Evolutionary conservation across 257 asterid genomes (phyloP).

Genomic region (Rehmannia glutinosa): DNA sequence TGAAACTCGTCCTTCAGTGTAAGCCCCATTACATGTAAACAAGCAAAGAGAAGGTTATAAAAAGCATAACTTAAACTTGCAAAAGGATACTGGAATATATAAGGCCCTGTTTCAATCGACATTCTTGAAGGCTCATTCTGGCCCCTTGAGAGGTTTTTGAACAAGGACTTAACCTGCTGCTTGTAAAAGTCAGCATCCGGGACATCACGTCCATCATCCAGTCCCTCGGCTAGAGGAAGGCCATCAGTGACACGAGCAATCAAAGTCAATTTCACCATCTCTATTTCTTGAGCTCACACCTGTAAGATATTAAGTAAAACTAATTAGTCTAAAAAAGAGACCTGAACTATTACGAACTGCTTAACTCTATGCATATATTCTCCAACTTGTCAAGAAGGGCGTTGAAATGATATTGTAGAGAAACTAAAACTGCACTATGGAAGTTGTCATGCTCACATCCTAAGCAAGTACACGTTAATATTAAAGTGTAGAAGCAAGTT

Average conservation of each 20-base stretch:
- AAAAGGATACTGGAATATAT: constrained; percentile 86
- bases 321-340: constrained; percentile 1
- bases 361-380: neutral
- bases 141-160: constrained; percentile 84
- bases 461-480: neutral
- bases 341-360: neutral
- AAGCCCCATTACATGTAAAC: constrained; percentile 1
- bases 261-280: constrained; percentile 93
- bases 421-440: neutral
- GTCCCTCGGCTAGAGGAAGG: constrained; percentile 86
- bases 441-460: neutral
- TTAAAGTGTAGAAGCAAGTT: too few species aligned
- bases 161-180: constrained; percentile 81
- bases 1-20: too few species aligned
- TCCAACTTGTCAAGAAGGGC: too few species aligned
- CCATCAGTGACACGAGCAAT: constrained; percentile 98
- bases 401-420: neutral
- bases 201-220: constrained; percentile 91
- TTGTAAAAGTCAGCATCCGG: constrained; percentile 78
- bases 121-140: constrained; percentile 87
- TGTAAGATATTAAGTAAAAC: constrained; percentile 8
- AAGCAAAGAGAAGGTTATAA: neutral
- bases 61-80: neutral
- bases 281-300: constrained; percentile 34
- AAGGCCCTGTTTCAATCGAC: constrained; percentile 92